Evolutionary conservation across 2,329 filamentous ascomycete genomes (phyloP).

Genomic region (Aspergillus texensis): DNA sequence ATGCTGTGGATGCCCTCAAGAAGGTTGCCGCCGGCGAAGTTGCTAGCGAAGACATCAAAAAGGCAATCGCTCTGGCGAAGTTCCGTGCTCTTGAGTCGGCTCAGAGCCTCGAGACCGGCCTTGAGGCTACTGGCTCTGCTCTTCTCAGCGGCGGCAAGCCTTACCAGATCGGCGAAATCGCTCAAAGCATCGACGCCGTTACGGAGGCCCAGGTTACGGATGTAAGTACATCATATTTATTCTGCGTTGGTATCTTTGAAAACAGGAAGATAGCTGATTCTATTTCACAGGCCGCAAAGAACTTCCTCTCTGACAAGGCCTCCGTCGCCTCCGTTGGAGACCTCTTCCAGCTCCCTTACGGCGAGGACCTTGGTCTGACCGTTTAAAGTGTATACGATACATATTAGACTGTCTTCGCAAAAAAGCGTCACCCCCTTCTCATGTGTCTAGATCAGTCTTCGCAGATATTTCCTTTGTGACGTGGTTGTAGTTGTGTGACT

Average conservation of each 20-base stretch:
- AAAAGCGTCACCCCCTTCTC: slow-evolving; percentile 31
- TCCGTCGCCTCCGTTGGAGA: slow-evolving; percentile 89
- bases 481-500: slow-evolving; percentile 41
- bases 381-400: slow-evolving; percentile 67
- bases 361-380: slow-evolving; percentile 89
- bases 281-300: slow-evolving; percentile 73
- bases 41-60: slow-evolving; percentile 82
- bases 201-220: slow-evolving; percentile 81
- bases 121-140: slow-evolving; percentile 82
- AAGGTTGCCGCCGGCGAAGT: slow-evolving; percentile 74
- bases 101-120: slow-evolving; percentile 74
- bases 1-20: slow-evolving; percentile 80
- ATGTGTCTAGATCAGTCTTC: slow-evolving; percentile 41
- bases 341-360: slow-evolving; percentile 85
- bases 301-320: slow-evolving; percentile 84
- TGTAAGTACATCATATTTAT: slow-evolving; percentile 57
- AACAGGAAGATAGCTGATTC: slow-evolving; percentile 24
- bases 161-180: slow-evolving; percentile 79
- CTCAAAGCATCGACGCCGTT: slow-evolving; percentile 78
- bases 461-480: slow-evolving; percentile 39
- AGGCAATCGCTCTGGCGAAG: slow-evolving; percentile 90
- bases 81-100: slow-evolving; percentile 84
- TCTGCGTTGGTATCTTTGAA: neutral
- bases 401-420: slow-evolving; percentile 36
- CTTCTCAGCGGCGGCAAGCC: slow-evolving; percentile 80